Evolutionary conservation across 2,329 filamentous ascomycete genomes (phyloP).

Genomic region (Colletotrichum salicis): DNA sequence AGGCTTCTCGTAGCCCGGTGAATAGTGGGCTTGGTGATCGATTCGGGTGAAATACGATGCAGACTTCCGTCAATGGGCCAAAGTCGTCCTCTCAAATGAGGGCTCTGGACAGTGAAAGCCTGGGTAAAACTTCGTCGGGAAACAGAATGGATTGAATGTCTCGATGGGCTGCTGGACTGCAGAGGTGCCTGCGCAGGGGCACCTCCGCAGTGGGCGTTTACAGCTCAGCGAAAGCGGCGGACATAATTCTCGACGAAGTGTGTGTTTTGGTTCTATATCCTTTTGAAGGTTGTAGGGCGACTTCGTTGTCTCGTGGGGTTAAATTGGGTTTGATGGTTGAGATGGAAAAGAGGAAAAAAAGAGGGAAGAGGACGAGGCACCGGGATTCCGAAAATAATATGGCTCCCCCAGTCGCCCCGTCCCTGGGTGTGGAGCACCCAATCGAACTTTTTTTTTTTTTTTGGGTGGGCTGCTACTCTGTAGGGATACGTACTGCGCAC

Average conservation of each 20-base stretch:
- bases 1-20: conserved; percentile 27
- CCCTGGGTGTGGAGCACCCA: conserved; percentile 20
- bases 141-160: conserved; percentile 61
- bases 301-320: conserved; percentile 70
- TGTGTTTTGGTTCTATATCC: conserved; percentile 48
- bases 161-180: conserved; percentile 91
- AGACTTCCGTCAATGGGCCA: conserved; percentile 51
- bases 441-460: conserved; percentile 23
- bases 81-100: conserved; percentile 43
- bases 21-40: conserved; percentile 25
- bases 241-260: conserved; percentile 83
- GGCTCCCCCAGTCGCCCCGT: conserved; percentile 17
- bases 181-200: conserved; percentile 59
- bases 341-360: conserved; percentile 45
- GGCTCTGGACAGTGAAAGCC: conserved; percentile 60
- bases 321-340: conserved; percentile 45
- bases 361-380: conserved; percentile 39
- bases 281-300: conserved; percentile 54
- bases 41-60: conserved; percentile 45
- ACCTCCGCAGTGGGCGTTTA: conserved; percentile 86
- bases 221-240: conserved; percentile 83
- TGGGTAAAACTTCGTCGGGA: conserved; percentile 74
- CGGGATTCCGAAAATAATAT: conserved; percentile 35
- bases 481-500: too few species aligned
- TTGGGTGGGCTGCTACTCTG: background rate